Conservation (phyloP, 2,329 filamentous ascomycete genomes). For the Cryphonectria radicalis region DNA sequence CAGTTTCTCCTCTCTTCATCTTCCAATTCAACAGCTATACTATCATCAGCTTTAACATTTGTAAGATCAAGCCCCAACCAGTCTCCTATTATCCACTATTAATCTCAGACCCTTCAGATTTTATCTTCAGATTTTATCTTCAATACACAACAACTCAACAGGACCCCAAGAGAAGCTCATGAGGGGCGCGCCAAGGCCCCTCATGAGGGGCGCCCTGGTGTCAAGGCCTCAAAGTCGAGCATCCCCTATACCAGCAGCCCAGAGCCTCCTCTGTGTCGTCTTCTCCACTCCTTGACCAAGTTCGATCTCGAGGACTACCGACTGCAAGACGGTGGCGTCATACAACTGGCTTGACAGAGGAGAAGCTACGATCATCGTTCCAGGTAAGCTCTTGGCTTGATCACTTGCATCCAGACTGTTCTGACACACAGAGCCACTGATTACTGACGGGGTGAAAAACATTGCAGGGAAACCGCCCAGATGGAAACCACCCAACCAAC, state of each 20-base stretch:
- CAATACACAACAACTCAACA: neutral
- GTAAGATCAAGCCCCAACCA: neutral
- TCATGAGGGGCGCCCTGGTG: no score
- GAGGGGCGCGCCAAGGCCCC: no score
- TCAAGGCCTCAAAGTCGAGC: neutral
- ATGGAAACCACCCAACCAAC: slow-evolving; percentile 49
- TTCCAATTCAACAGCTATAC: no score
- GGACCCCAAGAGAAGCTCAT: neutral
- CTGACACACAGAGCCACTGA: neutral
- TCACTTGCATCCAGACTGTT: neutral
- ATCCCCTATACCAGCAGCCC: slow-evolving; percentile 2
- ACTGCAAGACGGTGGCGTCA: slow-evolving; percentile 37
- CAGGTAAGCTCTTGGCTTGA: slow-evolving; percentile 35
- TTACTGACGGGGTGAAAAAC: slow-evolving; percentile 16
- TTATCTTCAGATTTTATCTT: no score
- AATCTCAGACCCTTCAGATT: neutral
- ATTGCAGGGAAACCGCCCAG: slow-evolving; percentile 51
- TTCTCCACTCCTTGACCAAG: slow-evolving; percentile 30
- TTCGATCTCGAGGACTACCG: slow-evolving; percentile 33
- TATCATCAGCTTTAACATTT: no score
- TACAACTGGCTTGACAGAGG: slow-evolving; percentile 43
- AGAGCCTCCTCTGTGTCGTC: slow-evolving; percentile 32
- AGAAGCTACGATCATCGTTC: slow-evolving; percentile 38
- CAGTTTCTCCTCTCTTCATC: no score
- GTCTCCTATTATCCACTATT: neutral